phyloP scores from a whole-genome alignment of 768 basidiomycete genomes.

The Myochromella boudieri region DNA sequence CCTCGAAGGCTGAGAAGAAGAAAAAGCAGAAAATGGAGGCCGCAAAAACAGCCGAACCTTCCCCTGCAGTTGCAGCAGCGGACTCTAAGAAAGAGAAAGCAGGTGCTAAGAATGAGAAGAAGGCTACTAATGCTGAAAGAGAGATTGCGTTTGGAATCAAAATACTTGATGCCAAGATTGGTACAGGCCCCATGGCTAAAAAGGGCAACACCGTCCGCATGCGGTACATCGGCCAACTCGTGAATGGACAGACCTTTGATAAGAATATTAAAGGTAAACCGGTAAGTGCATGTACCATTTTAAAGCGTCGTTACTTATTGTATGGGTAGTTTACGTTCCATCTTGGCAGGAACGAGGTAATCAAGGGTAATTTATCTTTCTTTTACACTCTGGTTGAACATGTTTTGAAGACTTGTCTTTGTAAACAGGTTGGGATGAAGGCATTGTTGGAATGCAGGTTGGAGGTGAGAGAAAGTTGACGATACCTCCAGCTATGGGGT shows the following conservation, averaged over 20 bases:
- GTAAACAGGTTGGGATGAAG: slow-evolving; percentile 81
- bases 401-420: not conserved
- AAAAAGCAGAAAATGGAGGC: slow-evolving; percentile 74
- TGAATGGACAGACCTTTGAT: slow-evolving; percentile 76
- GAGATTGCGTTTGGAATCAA: slow-evolving; percentile 73
- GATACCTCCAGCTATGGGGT: slow-evolving; percentile 69
- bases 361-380: slow-evolving; percentile 60
- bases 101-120: slow-evolving; percentile 33
- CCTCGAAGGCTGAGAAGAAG: slow-evolving; percentile 66
- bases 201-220: slow-evolving; percentile 79
- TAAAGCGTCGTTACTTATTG: slow-evolving; percentile 3
- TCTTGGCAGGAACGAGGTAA: slow-evolving; percentile 87
- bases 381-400: not conserved
- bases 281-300: slow-evolving; percentile 41
- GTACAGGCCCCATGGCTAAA: slow-evolving; percentile 85
- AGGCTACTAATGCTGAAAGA: slow-evolving; percentile 31
- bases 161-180: slow-evolving; percentile 73
- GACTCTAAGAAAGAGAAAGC: slow-evolving; percentile 28
- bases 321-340: slow-evolving; percentile 68
- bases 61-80: slow-evolving; percentile 31
- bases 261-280: slow-evolving; percentile 83
- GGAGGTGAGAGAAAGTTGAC: slow-evolving; percentile 84
- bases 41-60: slow-evolving; percentile 31
- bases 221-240: slow-evolving; percentile 92
- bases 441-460: slow-evolving; percentile 88